These are phyloP conservation scores for Pleurotus citrinopileatus DNA, from an alignment of 768 basidiomycete genomes.

Conservation along the genomic window DNA sequence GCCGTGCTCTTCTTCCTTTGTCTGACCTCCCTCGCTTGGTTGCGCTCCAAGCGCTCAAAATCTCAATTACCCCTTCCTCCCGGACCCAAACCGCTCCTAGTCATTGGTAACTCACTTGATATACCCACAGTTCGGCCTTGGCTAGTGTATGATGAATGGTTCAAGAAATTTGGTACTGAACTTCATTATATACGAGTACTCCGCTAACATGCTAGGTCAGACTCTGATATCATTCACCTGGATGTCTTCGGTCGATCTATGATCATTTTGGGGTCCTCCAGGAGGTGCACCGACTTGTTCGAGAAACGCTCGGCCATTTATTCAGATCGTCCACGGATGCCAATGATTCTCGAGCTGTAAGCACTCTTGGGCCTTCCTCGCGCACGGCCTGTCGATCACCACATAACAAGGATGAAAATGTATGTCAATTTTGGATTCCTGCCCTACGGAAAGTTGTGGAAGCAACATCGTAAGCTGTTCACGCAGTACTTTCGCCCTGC, in stretches of 20 bases:
- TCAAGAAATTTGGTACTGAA: slow-evolving; percentile 28
- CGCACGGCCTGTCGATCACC: neutral
- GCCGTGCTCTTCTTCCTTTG: neutral
- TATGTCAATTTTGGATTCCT: slow-evolving; percentile 17
- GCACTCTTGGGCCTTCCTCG: neutral
- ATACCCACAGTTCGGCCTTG: slow-evolving; percentile 30
- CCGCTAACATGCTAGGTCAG: neutral
- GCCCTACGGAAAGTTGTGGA: slow-evolving; percentile 22
- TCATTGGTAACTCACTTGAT: slow-evolving; percentile 34
- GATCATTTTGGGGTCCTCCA: neutral
- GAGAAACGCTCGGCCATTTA: slow-evolving; percentile 44
- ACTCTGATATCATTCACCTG: slow-evolving; percentile 2
- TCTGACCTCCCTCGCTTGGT: neutral
- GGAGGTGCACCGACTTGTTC: slow-evolving; percentile 29
- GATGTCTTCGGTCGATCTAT: neutral
- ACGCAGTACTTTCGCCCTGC: slow-evolving; percentile 21
- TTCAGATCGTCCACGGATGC: slow-evolving; percentile 33
- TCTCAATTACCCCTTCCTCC: slow-evolving; percentile 25
- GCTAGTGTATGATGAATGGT: slow-evolving; percentile 31
- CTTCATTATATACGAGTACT: neutral
- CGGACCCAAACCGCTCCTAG: slow-evolving; percentile 29
- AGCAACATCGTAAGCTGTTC: slow-evolving; percentile 21
- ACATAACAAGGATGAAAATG: slow-evolving; percentile 18
- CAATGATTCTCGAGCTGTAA: slow-evolving; percentile 16
- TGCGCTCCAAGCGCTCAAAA: neutral